Conservation (phyloP, 176 grass and related monocot species). For the Panicum miliaceum region DNA sequence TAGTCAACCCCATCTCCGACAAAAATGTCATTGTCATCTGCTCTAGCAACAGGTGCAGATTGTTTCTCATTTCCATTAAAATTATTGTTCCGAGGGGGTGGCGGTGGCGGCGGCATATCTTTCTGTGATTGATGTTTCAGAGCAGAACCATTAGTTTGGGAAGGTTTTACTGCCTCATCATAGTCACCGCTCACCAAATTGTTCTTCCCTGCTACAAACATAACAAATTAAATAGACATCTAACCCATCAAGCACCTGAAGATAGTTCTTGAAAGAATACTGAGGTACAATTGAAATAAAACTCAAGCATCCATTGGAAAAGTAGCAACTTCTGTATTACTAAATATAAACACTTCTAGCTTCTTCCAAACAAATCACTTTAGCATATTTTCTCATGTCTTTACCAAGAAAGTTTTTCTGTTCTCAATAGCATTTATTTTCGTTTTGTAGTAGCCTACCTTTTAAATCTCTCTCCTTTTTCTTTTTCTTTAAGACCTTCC, state of each 20-base stretch:
- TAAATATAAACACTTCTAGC: conserved; percentile 1
- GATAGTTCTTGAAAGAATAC: conserved; percentile 10
- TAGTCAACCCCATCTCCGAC: conserved; percentile 88
- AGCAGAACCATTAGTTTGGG: conserved; percentile 54
- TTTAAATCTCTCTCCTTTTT: conserved; percentile 92
- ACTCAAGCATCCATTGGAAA: conserved; percentile 7
- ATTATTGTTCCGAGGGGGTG: conserved; percentile 53
- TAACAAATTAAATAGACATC: not conserved
- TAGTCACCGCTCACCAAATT: conserved; percentile 59
- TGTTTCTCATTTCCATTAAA: conserved; percentile 61
- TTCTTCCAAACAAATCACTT: not conserved
- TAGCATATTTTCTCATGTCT: conserved; percentile 7
- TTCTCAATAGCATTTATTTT: not conserved
- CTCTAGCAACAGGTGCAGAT: conserved; percentile 50
- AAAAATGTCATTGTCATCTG: conserved; percentile 87
- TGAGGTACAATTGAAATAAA: conserved; percentile 19
- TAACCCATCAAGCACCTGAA: conserved; percentile 1
- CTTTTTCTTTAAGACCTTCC: conserved; percentile 99
- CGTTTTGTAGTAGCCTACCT: conserved; percentile 52
- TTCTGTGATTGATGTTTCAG: conserved; percentile 61
- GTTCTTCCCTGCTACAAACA: conserved; percentile 59
- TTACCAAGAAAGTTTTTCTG: not conserved
- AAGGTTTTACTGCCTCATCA: conserved; percentile 58
- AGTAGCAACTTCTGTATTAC: conserved; percentile 24
- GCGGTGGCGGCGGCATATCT: conserved; percentile 61